Conservation (phyloP, 345 rosid genomes). For the Hibiscus syriacus region DNA sequence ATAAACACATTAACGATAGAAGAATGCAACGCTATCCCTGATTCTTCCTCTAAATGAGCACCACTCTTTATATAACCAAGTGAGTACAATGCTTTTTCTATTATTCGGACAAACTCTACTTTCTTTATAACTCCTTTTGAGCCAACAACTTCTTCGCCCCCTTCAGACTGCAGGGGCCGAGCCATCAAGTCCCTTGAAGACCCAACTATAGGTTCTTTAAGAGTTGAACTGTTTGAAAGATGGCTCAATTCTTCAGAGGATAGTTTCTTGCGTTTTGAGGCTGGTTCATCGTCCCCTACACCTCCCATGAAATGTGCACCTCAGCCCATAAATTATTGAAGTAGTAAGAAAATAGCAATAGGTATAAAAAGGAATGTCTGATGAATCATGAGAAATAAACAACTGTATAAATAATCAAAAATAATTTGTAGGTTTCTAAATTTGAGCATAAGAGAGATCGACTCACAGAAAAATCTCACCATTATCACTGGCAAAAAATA, state of each 20-base stretch:
- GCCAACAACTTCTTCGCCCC: constrained; percentile 53
- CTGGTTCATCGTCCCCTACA: constrained; percentile 59
- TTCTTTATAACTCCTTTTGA: constrained; percentile 51
- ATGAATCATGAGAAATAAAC: constrained; percentile 7
- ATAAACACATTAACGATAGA: constrained; percentile 29
- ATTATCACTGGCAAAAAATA: neutral
- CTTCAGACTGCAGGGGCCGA: constrained; percentile 42
- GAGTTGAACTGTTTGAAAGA: constrained; percentile 37
- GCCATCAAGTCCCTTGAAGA: constrained; percentile 54
- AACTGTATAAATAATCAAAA: constrained; percentile 20
- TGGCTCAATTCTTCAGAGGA: constrained; percentile 30
- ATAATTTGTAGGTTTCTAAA: neutral
- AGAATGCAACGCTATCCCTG: constrained; percentile 52
- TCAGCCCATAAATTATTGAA: constrained; percentile 51
- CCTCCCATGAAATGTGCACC: constrained; percentile 63
- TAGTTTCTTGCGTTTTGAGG: constrained; percentile 47
- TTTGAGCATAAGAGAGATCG: neutral
- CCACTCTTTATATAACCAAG: constrained; percentile 55
- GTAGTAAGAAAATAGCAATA: constrained; percentile 3
- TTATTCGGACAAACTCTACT: constrained; percentile 51
- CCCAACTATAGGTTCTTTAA: constrained; percentile 28
- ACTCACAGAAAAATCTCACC: neutral
- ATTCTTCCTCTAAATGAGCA: constrained; percentile 56
- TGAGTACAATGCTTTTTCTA: constrained; percentile 47
- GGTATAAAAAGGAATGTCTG: constrained; percentile 6